Conservation (phyloP, 2,329 filamentous ascomycete genomes). For the Fusarium dlaminii region DNA sequence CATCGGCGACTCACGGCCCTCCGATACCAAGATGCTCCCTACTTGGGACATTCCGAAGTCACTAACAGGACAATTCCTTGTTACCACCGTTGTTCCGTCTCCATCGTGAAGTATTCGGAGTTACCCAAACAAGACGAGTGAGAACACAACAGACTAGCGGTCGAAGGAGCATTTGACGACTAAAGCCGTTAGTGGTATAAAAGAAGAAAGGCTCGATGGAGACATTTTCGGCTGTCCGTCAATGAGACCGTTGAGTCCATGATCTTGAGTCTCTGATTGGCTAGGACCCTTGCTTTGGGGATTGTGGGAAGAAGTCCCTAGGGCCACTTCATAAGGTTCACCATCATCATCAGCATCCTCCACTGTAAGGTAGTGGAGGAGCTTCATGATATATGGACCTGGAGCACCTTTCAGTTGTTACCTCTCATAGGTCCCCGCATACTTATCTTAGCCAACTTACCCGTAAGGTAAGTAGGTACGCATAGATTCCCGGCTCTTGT, state of each 20-base stretch:
- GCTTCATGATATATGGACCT: neutral
- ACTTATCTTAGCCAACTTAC: neutral
- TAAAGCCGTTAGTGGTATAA: constrained; percentile 14
- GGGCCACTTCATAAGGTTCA: constrained; percentile 4
- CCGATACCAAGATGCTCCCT: neutral
- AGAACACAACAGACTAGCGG: constrained; percentile 10
- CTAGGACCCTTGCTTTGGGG: neutral
- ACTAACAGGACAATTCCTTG: neutral
- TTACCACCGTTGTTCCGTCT: constrained; percentile 22
- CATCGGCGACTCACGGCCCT: neutral
- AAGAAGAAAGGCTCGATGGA: constrained; percentile 20
- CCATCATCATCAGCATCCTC: neutral
- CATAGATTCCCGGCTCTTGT: neutral
- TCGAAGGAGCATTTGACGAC: constrained; percentile 10
- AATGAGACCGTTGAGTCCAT: neutral
- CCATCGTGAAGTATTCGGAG: constrained; percentile 28
- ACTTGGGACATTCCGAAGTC: constrained; percentile 1
- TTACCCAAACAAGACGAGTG: constrained; percentile 6
- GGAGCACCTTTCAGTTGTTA: neutral
- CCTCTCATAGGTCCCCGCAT: neutral
- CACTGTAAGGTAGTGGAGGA: neutral
- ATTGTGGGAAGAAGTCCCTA: neutral
- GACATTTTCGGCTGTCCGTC: constrained; percentile 7
- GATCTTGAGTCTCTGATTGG: constrained; percentile 19
- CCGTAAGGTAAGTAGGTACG: neutral